Base-by-base conservation (phyloP, 805 yeast species). In the Lipomyces starkeyi region DNA sequence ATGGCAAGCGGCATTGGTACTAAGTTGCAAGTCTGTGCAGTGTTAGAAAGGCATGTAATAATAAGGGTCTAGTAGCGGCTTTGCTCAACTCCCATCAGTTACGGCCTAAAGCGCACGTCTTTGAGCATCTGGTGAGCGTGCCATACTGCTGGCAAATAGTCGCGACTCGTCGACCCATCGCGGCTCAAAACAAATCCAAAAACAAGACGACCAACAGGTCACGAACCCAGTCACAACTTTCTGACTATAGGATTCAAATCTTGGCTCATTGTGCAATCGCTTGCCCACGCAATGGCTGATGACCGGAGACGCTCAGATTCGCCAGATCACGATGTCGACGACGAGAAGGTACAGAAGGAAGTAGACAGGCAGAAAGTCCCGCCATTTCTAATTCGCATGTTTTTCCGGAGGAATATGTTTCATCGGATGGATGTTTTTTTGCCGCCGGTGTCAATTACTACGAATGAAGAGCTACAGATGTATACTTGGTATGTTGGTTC, bases 281-380 rank as follows among this genome's bases (percentile, higher is more conserved):
- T 17, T 43, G 2, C 49, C 20, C 20, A 43, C 22, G 20, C 43
- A 37, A 43, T 43, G 49, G 22, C 49, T 43, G 49, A 43, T n/a
- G 49, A 43, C 49, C 49, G 22, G 22, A 43, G 14, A 7, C 22
- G 22, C 49, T 17, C 49, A n/a, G 49, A n/a, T 43, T 43, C 49
- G 7, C 49, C 49, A n/a, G 49, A n/a, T 43, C 22, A 6, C 22
- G 49, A 43, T n/a, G 49, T 8, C 49, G 22, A 43, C 11, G 49
- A 17, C 22, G 49, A 17, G 49, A 43, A 17, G 49, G 2, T n/a
- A 7, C 4, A 1, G 7, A 43, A 43, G 49, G 49, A 57, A 17
- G 57, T 60, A 20, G 63, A 60, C 20, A 63, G 63, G 32, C 47
- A 60, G 43, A 60, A 60, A 11, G 62, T 60, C 6, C 63, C 63